A percentile compares a stretch with the other conserved stretches of the same genome.
Evolutionary conservation across 768 basidiomycete genomes (phyloP).

Genomic region (Tubosaeta sp.): DNA sequence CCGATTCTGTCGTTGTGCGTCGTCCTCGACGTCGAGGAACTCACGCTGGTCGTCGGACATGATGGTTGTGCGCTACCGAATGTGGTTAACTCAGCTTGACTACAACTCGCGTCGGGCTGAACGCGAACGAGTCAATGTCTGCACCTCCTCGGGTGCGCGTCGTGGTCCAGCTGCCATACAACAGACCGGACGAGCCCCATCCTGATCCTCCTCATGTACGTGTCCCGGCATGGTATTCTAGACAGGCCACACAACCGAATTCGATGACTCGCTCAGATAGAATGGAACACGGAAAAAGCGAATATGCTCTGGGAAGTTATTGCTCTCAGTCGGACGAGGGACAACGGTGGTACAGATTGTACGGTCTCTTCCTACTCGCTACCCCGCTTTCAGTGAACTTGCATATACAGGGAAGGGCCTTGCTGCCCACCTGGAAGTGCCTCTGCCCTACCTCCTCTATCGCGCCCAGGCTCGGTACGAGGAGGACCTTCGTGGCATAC

Average conservation of each 20-base stretch:
- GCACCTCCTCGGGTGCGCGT: slow-evolving; percentile 50
- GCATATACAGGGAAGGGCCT: slow-evolving; percentile 69
- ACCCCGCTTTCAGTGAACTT: background rate
- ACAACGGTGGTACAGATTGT: slow-evolving; percentile 79
- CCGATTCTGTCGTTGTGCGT: slow-evolving; percentile 39
- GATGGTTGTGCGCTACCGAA: background rate
- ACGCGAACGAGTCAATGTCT: slow-evolving; percentile 16
- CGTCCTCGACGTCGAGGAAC: slow-evolving; percentile 46
- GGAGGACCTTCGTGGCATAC: slow-evolving; percentile 76
- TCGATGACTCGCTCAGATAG: slow-evolving; percentile 48
- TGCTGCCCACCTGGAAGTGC: slow-evolving; percentile 74
- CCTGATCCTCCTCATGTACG: slow-evolving; percentile 67
- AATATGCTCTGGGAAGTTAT: slow-evolving; percentile 86
- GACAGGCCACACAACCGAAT: slow-evolving; percentile 7
- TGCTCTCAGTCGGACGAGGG: slow-evolving; percentile 66
- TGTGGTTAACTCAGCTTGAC: slow-evolving; percentile 6
- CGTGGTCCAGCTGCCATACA: slow-evolving; percentile 74
- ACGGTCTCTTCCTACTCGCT: slow-evolving; percentile 27
- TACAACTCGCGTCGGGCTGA: background rate
- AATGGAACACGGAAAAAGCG: slow-evolving; percentile 83
- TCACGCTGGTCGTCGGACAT: slow-evolving; percentile 9
- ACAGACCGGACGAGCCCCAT: slow-evolving; percentile 66
- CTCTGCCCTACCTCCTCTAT: slow-evolving; percentile 80
- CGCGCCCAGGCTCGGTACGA: slow-evolving; percentile 81
- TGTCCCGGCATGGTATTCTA: slow-evolving; percentile 10